These are phyloP conservation scores for Crotalaria pallida DNA, from an alignment of 306 rosid species.

Conservation along the genomic window DNA sequence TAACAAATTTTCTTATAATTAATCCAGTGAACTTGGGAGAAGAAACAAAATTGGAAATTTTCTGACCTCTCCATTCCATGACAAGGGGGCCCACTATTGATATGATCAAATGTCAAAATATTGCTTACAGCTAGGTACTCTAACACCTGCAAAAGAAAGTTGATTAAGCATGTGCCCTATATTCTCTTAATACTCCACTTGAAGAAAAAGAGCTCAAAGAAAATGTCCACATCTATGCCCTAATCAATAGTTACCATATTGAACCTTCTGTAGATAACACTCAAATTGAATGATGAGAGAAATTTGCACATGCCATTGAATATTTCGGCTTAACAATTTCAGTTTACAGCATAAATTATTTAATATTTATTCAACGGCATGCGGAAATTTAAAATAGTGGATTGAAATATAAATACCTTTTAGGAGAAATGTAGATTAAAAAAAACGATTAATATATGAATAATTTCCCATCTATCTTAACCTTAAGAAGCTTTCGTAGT, in stretches of 20 bases:
- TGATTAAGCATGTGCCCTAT: background rate
- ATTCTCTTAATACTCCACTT: conserved; percentile 1
- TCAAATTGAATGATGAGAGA: background rate
- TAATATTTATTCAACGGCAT: background rate
- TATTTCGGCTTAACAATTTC: background rate
- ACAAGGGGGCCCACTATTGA: conserved; percentile 79
- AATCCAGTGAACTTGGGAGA: background rate
- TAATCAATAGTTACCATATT: conserved; percentile 2
- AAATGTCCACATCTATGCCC: conserved; percentile 2
- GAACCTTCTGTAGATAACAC: background rate
- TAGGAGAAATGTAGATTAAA: conserved; percentile 13
- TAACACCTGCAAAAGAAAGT: conserved; percentile 54
- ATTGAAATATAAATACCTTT: background rate
- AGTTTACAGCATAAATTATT: background rate
- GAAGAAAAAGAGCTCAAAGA: background rate
- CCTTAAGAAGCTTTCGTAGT: conserved; percentile 98
- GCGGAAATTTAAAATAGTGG: conserved; percentile 13
- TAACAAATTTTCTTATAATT: conserved; percentile 4
- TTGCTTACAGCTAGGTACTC: conserved; percentile 74
- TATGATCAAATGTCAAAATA: conserved; percentile 79
- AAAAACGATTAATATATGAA: conserved; percentile 10
- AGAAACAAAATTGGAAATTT: background rate
- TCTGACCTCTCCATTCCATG: conserved; percentile 96
- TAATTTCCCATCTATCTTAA: conserved; percentile 23
- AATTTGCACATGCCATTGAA: background rate